Evolutionary conservation across 495 filamentous ascomycete genomes (phyloP), one percentile per base, ranked within the genome.

Genomic region (Penicillium robsamsonii): DNA sequence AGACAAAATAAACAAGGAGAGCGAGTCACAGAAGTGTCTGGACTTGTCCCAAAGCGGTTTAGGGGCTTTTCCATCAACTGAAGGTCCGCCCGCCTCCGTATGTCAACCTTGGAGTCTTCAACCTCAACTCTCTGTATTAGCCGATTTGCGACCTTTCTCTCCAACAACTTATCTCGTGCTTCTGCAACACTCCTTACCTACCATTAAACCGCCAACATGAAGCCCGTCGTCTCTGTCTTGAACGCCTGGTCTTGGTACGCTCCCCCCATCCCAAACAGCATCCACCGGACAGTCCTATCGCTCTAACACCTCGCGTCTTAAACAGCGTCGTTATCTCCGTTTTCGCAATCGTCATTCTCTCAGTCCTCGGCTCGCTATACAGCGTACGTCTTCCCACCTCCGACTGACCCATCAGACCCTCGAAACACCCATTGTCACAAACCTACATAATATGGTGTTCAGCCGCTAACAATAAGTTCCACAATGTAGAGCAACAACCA

Each of bases 191-290:
- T 29, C 37, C 51, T 47, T 22, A 46, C 12, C 41, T 30, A 29
- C 1, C 5, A 40, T 33, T 8, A 33, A 31, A 46, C 35, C 61
- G 58, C 72, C 81, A 87, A 62, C 62, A 96, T 96, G 90, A 96
- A 96, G 85, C 92, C 92, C 52, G 76, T 96, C 66, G 88, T 96
- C 46, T 87, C 89, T 60, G 84, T 89, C 54, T 77, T 94, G 79
- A 92, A 95, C 77, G 92, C 92, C 68, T 96, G 91, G 91, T 90
- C 86, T 75, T 96, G 92, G 91, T 96, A 78, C 15, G 56, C 41
- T 30, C 35, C 52, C 52, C 20, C 38, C 56, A 70, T 50, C 43
- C 46, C 54, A 17, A 10, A 22, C 9, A 27, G 30, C 48, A 51
- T 42, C n/a, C 41, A 33, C 29, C 47, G 11, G 33, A 12, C 29